phyloP scores from a whole-genome alignment of 1,284 basidiomycete species.

The Marasmius sp. region DNA sequence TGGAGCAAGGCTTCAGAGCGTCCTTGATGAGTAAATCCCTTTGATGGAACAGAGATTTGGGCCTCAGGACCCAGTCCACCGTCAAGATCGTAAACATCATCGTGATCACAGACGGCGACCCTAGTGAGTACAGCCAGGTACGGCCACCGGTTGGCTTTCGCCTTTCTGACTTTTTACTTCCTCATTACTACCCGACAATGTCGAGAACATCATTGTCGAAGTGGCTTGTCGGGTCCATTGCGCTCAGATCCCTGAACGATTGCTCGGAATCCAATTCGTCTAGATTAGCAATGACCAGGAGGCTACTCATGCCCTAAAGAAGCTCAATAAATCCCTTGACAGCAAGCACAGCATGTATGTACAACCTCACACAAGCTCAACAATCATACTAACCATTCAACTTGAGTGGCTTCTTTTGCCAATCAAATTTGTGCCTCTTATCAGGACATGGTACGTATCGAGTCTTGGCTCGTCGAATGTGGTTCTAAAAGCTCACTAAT shows the following conservation, averaged over 20 bases:
- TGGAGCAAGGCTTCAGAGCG: conserved; percentile 36
- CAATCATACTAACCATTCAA: not conserved
- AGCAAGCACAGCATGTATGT: conserved; percentile 35
- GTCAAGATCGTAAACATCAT: conserved; percentile 42
- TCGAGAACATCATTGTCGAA: conserved; percentile 45
- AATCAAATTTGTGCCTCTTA: not conserved
- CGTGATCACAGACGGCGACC: conserved; percentile 41
- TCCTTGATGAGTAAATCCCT: conserved; percentile 40
- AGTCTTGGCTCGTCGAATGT: not conserved
- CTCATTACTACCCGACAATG: conserved; percentile 45
- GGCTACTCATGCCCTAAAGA: conserved; percentile 43
- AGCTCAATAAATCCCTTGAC: conserved; percentile 45
- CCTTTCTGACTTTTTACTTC: not conserved
- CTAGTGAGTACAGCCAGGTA: conserved; percentile 44
- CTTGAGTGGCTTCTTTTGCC: too few relatives aligned
- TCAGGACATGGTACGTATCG: not conserved
- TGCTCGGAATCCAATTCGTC: conserved; percentile 51
- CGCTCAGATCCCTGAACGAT: conserved; percentile 30
- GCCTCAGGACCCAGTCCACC: conserved; percentile 7
- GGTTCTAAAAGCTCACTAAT: not conserved
- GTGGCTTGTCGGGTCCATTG: conserved; percentile 48
- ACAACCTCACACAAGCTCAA: not conserved
- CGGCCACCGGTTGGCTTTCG: not conserved
- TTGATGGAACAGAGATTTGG: conserved; percentile 29
- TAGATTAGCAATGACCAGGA: conserved; percentile 48